Evolutionary conservation across 768 basidiomycete genomes (phyloP), one percentile per base, ranked within the genome.

Genomic region (Lentinula sp.): DNA sequence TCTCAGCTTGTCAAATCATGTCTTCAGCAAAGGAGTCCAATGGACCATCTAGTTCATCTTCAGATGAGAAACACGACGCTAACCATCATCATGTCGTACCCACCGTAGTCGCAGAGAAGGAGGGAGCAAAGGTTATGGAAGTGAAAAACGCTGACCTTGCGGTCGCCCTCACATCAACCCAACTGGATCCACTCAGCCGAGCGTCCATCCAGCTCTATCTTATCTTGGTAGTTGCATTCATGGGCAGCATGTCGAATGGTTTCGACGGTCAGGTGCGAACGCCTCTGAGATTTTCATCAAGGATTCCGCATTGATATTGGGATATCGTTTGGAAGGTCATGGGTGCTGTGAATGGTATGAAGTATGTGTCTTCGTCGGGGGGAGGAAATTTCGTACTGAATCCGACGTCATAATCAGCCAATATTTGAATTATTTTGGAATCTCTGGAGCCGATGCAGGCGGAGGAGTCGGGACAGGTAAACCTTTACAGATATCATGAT

Each of bases 311-410:
- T 28, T 39, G 5, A 9, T 49, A 6, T 39, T 42, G n/a, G 39
- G 33, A 42, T 13, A 33, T 32, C 16, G n/a, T 39, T 8, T 53
- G 6, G 13, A 23, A 60, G 79, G 79, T 80, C 18, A 79, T 80
- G 77, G 75, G 77, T 64, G 78, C 76, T 16, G 74, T 80, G 36
- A 79, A 78, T 62, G 78, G 77, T 46, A 79, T 81, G 79, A 66
- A 74, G 78, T 79, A 66, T 20, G 75, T 50, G 37, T 9, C 15
- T 13, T 68, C 35, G 2, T 41, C 35, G 50, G 57, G 2, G 57
- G 2, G 54, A 16, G 45, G 43, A 23, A 43, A 5, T 20, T 9
- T 23, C 23, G 33, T 28, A 39, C 35, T 53, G 23, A 23, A 49
- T 49, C 13, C 9, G 28, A 13, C 23, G 46, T 46, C 43, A 23